Base-by-base conservation (phyloP, 305 asterid genomes). In the Caryopteris hybrid region DNA sequence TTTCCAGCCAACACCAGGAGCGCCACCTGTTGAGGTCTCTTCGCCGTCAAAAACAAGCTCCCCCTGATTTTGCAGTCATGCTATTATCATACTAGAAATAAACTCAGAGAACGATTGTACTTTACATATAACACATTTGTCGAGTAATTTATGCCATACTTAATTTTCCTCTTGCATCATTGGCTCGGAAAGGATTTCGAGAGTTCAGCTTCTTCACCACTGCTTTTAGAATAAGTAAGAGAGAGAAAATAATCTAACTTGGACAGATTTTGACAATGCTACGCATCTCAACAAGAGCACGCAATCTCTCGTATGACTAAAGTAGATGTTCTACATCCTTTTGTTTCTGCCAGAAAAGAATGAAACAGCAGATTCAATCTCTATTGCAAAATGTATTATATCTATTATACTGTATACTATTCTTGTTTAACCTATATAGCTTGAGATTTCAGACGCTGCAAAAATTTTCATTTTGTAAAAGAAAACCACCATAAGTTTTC, bases 1-100 rank as follows among this genome's bases (percentile, higher is more conserved):
- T 9, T 84, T 87, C 78, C 93, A 66, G 76, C 95, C 95, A 3
- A 45, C 70, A 0, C 94, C 96, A 4, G 92, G 96, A 63, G 88
- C 71, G 69, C 95, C 94, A 31, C 89, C 88, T 2, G 83, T 88
- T 60, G 38, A 39, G 56, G 69, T 53, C 34, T 65, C 81, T 61
- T 70, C 84, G 3, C 53, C 75, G 11, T 65, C 85, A 18, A 74
- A 81, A 72, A 68, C 76, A 52, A 82, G 54, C 60, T 68, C 79
- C 36, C 92, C 91, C 50, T 87, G 77, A 84, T 66, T 56, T 65
- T 69, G 61, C 56, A 38, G 42, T 71, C 18, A 45, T 21, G 31
- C 52, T 61, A 33, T 38, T 10, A 62, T 47, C 62, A 62, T 45
- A 42, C 69, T 5, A 18, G 60, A 39, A 83, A 77, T 77, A 77